These are phyloP conservation scores for Solanum microdontum DNA, from an alignment of 257 asterid genomes.

Conservation along the genomic window DNA sequence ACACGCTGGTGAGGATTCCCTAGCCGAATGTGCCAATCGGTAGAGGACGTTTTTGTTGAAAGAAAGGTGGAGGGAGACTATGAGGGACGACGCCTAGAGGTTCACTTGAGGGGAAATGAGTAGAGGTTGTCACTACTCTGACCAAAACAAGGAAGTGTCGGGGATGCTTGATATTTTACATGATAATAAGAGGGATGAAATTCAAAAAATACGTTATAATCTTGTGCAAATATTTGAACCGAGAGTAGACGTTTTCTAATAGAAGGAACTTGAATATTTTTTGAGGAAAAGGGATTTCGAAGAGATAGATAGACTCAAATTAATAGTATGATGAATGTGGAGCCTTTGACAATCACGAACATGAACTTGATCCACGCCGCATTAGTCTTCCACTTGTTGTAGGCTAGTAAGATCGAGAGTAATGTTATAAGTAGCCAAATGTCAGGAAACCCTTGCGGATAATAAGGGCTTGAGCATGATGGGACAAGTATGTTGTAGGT, in stretches of 20 bases:
- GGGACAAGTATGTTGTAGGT: background rate
- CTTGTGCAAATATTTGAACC: background rate
- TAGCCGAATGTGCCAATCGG: background rate
- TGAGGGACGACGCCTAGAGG: background rate
- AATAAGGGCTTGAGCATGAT: no score
- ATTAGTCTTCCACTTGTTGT: background rate
- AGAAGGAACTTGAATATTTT: background rate
- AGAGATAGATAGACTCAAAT: background rate
- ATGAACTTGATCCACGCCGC: background rate
- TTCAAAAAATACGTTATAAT: background rate
- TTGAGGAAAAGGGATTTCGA: background rate
- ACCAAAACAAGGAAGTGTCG: background rate
- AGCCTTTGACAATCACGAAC: background rate
- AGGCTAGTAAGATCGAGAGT: background rate
- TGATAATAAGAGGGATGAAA: background rate
- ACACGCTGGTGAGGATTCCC: background rate
- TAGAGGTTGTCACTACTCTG: background rate
- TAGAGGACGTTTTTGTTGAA: background rate
- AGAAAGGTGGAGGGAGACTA: background rate
- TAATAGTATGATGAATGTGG: background rate
- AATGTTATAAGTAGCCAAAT: background rate
- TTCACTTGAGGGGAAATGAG: background rate
- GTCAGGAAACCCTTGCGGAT: background rate
- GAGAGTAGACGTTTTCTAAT: background rate
- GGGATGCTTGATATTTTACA: background rate